Conservation (phyloP, 2,329 filamentous ascomycete species). For the Aspergillus fumigatus region DNA sequence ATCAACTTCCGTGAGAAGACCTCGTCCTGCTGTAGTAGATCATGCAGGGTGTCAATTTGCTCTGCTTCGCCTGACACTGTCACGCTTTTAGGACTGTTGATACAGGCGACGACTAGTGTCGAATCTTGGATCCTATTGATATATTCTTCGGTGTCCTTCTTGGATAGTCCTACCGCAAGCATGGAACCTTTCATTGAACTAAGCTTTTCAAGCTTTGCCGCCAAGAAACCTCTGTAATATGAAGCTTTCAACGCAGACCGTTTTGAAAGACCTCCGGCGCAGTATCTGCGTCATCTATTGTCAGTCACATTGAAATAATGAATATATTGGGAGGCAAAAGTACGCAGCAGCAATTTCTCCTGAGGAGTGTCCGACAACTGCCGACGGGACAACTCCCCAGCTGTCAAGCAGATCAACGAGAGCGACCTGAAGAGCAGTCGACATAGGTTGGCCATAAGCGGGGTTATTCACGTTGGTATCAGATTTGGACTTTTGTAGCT, state of each 20-base stretch:
- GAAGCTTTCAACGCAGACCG: background rate
- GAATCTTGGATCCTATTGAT: background rate
- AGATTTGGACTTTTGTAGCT: background rate
- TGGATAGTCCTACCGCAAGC: background rate
- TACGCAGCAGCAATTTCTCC: background rate
- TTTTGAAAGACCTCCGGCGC: background rate
- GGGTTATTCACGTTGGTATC: background rate
- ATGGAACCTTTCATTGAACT: background rate
- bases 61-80: background rate
- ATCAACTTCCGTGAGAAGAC: background rate
- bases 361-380: background rate
- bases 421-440: background rate
- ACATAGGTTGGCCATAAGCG: background rate
- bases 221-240: background rate
- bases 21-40: background rate
- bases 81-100: slow-evolving; percentile 2
- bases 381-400: background rate
- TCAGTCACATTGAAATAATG: background rate
- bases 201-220: background rate
- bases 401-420: background rate
- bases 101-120: background rate
- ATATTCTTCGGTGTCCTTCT: background rate
- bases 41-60: background rate
- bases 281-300: background rate
- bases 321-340: background rate